phyloP scores from a whole-genome alignment of 1,284 basidiomycete species.

The Cutaneotrichosporon sp. region DNA sequence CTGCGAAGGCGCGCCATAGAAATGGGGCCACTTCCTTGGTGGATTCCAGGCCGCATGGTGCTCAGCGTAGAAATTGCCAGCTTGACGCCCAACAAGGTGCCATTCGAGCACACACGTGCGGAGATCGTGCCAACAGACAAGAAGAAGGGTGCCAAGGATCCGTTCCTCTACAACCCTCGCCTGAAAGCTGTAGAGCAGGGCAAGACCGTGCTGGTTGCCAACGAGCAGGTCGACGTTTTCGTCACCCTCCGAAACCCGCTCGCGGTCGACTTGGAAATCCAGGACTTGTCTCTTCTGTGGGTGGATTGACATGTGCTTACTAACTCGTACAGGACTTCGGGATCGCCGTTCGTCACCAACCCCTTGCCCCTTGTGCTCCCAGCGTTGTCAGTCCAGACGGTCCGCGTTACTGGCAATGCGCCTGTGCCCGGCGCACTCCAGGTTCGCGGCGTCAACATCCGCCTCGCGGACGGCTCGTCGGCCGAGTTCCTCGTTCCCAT shows the following conservation, averaged over 20 bases:
- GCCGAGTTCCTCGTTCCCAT: constrained; percentile 76
- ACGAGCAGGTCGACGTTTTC: constrained; percentile 76
- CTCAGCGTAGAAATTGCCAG: constrained; percentile 76
- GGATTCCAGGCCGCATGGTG: constrained; percentile 72
- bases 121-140: constrained; percentile 28
- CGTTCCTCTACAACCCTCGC: constrained; percentile 85
- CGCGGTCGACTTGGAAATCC: constrained; percentile 82
- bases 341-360: constrained; percentile 69
- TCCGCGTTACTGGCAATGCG: constrained; percentile 70
- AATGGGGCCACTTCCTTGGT: constrained; percentile 68
- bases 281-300: constrained; percentile 76
- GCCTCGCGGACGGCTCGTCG: constrained; percentile 68
- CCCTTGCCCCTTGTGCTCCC: constrained; percentile 65
- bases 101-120: constrained; percentile 63
- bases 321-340: constrained; percentile 65
- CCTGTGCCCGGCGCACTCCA: constrained; percentile 65
- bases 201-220: constrained; percentile 72
- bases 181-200: constrained; percentile 57
- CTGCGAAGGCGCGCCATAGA: constrained; percentile 71
- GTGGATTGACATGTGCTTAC: constrained; percentile 14
- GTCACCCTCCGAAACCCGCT: constrained; percentile 88
- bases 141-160: constrained; percentile 58
- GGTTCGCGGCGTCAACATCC: constrained; percentile 74
- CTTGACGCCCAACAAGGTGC: constrained; percentile 67
- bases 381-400: constrained; percentile 69